A percentile compares a stretch with the other conserved stretches of the same genome.
These are phyloP conservation scores for Mallotus repandus DNA, from an alignment of 441 rosid genomes.

Conservation along the genomic window DNA sequence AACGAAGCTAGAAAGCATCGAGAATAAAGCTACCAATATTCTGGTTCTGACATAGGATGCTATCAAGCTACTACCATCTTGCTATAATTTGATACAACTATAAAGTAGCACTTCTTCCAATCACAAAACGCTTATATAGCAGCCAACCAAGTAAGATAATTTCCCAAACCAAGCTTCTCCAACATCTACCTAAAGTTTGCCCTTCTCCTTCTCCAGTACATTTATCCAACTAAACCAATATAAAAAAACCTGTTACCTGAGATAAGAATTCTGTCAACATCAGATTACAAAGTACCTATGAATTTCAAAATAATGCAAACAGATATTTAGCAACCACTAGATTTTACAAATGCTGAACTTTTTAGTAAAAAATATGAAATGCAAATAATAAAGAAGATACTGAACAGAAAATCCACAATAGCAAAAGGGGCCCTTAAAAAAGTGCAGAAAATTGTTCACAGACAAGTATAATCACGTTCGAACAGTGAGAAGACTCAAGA, in stretches of 20 bases:
- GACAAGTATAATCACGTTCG: constrained; percentile 11
- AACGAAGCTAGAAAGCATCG: constrained; percentile 15
- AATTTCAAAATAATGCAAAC: constrained; percentile 7
- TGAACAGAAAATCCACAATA: neutral
- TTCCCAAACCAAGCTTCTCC: constrained; percentile 12
- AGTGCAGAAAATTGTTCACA: constrained; percentile 2
- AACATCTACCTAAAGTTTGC: neutral
- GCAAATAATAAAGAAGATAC: neutral
- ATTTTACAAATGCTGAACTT: neutral
- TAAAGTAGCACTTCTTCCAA: constrained; percentile 5
- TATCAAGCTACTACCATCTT: constrained; percentile 13
- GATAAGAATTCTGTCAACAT: neutral
- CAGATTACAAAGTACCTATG: neutral
- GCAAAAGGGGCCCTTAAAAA: neutral
- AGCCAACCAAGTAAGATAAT: constrained; percentile 1
- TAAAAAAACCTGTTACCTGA: constrained; percentile 7
- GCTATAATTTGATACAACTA: neutral
- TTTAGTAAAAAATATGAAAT: neutral
- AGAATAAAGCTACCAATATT: constrained; percentile 15
- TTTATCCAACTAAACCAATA: constrained; percentile 19
- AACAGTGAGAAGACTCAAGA: constrained; percentile 2
- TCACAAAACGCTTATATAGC: constrained; percentile 3
- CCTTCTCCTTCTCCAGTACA: constrained; percentile 11
- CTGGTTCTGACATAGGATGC: constrained; percentile 13
- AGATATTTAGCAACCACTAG: neutral